A percentile compares a stretch with the other conserved stretches of the same genome.
Conservation (phyloP, 805 yeast species). For the Ogataea siamensis region DNA sequence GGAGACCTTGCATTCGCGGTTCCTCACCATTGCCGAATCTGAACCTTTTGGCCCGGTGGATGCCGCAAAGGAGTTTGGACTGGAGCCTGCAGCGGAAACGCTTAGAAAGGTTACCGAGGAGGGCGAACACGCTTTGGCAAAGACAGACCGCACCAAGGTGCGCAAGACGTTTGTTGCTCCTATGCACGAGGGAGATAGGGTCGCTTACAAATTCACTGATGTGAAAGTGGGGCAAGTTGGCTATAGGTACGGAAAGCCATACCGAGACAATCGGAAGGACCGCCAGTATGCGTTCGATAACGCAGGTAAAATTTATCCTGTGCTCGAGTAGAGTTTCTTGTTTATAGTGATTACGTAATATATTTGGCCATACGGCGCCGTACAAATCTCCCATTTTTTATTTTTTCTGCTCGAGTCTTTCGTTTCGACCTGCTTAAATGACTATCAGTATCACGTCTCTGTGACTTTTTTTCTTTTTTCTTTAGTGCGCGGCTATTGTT, state of each 20-base stretch:
- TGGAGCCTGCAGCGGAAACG: constrained; percentile 85
- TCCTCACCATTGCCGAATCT: constrained; percentile 86
- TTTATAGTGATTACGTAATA: not conserved
- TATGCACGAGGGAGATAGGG: constrained; percentile 65
- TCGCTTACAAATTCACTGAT: constrained; percentile 69
- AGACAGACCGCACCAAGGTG: constrained; percentile 27
- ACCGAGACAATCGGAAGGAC: constrained; percentile 86
- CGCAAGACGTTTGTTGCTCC: constrained; percentile 51
- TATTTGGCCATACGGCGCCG: not conserved
- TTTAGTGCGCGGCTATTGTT: constrained; percentile 8
- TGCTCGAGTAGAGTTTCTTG: constrained; percentile 24
- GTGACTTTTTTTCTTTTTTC: not conserved
- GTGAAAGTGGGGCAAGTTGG: constrained; percentile 86
- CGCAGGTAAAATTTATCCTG: constrained; percentile 52
- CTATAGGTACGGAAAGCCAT: constrained; percentile 84
- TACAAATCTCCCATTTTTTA: too few relatives aligned
- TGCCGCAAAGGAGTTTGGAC: constrained; percentile 79
- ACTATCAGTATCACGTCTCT: too few relatives aligned
- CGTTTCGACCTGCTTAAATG: not conserved
- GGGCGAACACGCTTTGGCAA: constrained; percentile 43
- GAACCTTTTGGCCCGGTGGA: constrained; percentile 96
- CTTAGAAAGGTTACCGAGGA: constrained; percentile 64
- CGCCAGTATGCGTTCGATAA: constrained; percentile 71
- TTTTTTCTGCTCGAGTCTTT: too few relatives aligned
- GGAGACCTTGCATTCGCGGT: constrained; percentile 76